Evolutionary conservation across 2,329 filamentous ascomycete species (phyloP).

Genomic region (Coniochaeta sp.): DNA sequence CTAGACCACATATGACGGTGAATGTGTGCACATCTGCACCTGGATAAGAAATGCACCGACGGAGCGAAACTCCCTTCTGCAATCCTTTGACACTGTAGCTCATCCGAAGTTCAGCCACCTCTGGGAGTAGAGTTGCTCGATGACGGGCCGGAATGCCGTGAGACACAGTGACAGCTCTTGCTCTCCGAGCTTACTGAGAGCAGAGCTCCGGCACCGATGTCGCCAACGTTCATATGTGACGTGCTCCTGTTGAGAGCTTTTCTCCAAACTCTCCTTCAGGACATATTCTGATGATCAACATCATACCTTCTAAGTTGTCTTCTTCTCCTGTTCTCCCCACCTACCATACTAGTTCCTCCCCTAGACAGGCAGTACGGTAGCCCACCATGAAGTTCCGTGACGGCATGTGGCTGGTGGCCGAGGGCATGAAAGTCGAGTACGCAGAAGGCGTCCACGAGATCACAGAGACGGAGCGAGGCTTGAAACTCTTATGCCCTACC

Average conservation of each 20-base stretch:
- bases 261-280: background rate
- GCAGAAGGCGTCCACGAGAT: slow-evolving; percentile 56
- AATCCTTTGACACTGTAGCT: background rate
- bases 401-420: slow-evolving; percentile 60
- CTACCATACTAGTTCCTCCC: background rate
- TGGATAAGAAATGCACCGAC: background rate
- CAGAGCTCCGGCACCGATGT: background rate
- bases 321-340: background rate
- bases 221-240: background rate
- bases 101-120: background rate
- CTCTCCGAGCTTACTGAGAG: background rate
- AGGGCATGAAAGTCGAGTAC: slow-evolving; percentile 54
- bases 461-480: slow-evolving; percentile 35
- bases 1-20: background rate
- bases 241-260: background rate
- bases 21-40: background rate
- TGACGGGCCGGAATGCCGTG: background rate
- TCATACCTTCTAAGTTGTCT: background rate
- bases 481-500: slow-evolving; percentile 51
- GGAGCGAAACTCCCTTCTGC: background rate
- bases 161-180: background rate
- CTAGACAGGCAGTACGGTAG: background rate
- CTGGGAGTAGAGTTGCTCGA: background rate
- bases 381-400: slow-evolving; percentile 51
- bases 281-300: background rate